A percentile compares a stretch with the other conserved stretches of the same genome.
Conservation (phyloP, 768 basidiomycete genomes). For the Russula emetica region DNA sequence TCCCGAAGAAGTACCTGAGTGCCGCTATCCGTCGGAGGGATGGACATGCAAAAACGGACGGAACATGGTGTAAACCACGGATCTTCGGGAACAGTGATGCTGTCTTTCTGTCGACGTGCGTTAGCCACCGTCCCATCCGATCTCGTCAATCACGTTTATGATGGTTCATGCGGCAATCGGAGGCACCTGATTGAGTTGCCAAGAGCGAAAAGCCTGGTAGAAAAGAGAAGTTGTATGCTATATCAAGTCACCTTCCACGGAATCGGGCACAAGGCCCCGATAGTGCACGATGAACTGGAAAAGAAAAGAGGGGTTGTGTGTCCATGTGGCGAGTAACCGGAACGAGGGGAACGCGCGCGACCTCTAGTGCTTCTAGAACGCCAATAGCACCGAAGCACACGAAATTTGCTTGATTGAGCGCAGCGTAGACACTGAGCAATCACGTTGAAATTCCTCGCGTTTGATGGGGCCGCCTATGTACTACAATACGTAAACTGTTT, state of each 20-base stretch:
- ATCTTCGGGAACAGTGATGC: not conserved
- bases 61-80: not conserved
- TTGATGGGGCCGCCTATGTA: not conserved
- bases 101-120: not conserved
- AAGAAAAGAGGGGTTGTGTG: not conserved
- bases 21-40: not conserved
- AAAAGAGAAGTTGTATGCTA: not conserved
- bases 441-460: not conserved
- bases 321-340: not conserved
- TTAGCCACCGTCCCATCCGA: not conserved
- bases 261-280: not conserved
- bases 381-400: not conserved
- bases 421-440: not conserved
- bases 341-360: not conserved
- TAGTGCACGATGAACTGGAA: not conserved
- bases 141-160: not conserved
- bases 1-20: not conserved
- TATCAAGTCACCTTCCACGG: not conserved
- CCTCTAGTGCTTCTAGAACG: not conserved
- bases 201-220: not conserved
- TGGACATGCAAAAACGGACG: not conserved
- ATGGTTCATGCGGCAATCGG: not conserved
- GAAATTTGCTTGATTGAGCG: not conserved
- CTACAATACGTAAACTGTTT: not conserved
- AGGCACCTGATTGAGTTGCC: not conserved